These are phyloP conservation scores for Calonectria henricotiae DNA, from an alignment of 2,329 filamentous ascomycete genomes.

Conservation along the genomic window DNA sequence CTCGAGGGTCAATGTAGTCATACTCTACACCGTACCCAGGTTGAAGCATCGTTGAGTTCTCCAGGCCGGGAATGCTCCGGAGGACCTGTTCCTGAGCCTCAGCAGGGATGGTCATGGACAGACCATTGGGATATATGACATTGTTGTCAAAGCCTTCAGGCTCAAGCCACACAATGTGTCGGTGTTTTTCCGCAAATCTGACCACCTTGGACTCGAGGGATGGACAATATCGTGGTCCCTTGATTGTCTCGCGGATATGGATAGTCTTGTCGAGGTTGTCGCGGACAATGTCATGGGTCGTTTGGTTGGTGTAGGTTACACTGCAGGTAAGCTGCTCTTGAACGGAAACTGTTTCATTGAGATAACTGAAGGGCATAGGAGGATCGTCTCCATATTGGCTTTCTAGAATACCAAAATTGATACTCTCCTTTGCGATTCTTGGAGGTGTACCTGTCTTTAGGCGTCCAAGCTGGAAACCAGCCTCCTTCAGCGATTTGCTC, in stretches of 20 bases:
- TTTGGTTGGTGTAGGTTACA: slow-evolving; percentile 88
- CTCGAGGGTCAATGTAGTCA: slow-evolving; percentile 96
- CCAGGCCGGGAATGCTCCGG: slow-evolving; percentile 89
- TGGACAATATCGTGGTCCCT: slow-evolving; percentile 94
- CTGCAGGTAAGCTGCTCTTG: slow-evolving; percentile 89
- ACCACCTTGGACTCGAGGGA: slow-evolving; percentile 96
- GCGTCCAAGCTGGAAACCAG: slow-evolving; percentile 90
- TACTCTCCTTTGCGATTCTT: slow-evolving; percentile 84
- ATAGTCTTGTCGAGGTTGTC: slow-evolving; percentile 96
- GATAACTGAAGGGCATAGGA: slow-evolving; percentile 91
- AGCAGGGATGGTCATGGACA: slow-evolving; percentile 95
- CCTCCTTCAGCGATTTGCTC: slow-evolving; percentile 90
- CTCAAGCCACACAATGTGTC: slow-evolving; percentile 96
- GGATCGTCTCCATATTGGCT: slow-evolving; percentile 87
- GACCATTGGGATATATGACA: slow-evolving; percentile 94
- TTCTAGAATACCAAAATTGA: slow-evolving; percentile 83
- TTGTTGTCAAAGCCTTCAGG: slow-evolving; percentile 94
- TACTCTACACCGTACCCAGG: slow-evolving; percentile 98
- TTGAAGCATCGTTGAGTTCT: slow-evolving; percentile 92
- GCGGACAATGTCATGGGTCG: slow-evolving; percentile 86
- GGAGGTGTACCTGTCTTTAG: slow-evolving; percentile 97
- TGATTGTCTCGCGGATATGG: slow-evolving; percentile 95
- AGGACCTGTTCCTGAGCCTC: slow-evolving; percentile 89
- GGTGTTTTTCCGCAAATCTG: slow-evolving; percentile 84
- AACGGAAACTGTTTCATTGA: slow-evolving; percentile 85